Base-by-base conservation (phyloP, 2,329 filamentous ascomycete genomes). In the Ophiostoma australiae region DNA sequence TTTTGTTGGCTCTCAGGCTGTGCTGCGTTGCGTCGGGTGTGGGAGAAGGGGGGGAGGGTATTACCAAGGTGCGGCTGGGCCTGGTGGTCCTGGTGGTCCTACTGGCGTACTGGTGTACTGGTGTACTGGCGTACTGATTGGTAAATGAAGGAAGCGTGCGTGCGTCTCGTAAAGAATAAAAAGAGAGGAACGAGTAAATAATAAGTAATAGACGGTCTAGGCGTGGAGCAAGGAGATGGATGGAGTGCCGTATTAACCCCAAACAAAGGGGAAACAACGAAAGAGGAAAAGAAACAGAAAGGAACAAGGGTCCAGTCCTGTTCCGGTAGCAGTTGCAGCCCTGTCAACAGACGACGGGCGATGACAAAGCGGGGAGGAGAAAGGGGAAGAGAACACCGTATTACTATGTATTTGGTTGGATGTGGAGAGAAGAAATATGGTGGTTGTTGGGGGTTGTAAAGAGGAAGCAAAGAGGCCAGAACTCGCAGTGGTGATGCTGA, bases 51-150 rank as follows among this genome's bases (percentile, higher is more conserved):
- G 65, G 65, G 70, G 63, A 55, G 20, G 39, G 70, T 68, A 15
- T 48, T 69, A 69, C 70, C 44, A 66, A 69, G 70, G 70, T 52
- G 68, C 70, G 68, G 70, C 70, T 71, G 67, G 67, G 48, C 58
- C 55, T 63, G 61, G 41, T 67, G 61, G 52, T 55, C 41, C 39
- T 39, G 39, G 41, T 67, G 61, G 52, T 55, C 41, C 39, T 39
- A 39, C 65, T 58, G 41, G 23, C 27, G 52, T 58, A 27, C 37
- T 48, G 39, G 39, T 41, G 39, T 11, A 37, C 63, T 55, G 39
- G n/a, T 23, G 48, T 58, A 58, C 31, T 48, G 39, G 39, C 4
- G 39, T 41, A 48, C 39, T 41, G 39, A 10, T 17, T 20, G 37
- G 37, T 58, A 27, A 37, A 44, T 58, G 35, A 15, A 70, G 35